Evolutionary conservation across 441 rosid species (phyloP).

Genomic region (Arabidopsis hybrid): DNA sequence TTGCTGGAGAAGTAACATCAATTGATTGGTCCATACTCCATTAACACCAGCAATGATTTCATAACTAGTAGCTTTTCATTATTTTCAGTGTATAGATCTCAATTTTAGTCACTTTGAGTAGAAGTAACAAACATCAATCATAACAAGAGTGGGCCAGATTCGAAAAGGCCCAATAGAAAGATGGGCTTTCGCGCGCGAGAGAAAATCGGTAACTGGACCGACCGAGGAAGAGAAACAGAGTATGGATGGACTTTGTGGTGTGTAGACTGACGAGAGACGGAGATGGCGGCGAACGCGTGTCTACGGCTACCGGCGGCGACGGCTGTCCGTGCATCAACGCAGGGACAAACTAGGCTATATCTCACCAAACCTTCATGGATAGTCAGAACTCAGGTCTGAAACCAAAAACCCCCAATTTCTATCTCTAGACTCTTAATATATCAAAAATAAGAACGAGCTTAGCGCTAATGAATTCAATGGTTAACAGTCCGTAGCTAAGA

Average conservation of each 20-base stretch:
- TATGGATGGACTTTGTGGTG: background rate
- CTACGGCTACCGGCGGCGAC: conserved; percentile 15
- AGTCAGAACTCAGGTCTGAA: conserved; percentile 45
- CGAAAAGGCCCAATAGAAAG: background rate
- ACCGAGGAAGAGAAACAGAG: background rate
- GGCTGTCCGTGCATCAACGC: background rate
- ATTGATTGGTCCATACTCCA: conserved; percentile 4
- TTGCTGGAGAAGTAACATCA: conserved; percentile 34
- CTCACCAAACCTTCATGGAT: conserved; percentile 43
- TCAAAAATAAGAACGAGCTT: background rate
- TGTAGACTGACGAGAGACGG: conserved; percentile 14
- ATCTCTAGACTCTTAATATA: conserved; percentile 5
- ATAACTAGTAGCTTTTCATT: background rate
- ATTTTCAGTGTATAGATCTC: background rate
- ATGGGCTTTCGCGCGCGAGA: conserved; percentile 28
- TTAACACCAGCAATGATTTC: conserved; percentile 1
- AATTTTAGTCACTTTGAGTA: no score
- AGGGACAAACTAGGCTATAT: conserved; percentile 23
- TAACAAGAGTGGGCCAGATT: background rate
- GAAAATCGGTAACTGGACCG: background rate
- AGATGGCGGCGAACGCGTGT: conserved; percentile 39
- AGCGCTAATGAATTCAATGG: background rate
- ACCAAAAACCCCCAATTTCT: conserved; percentile 2
- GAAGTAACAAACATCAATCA: no score
- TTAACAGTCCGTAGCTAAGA: conserved; percentile 13